A percentile compares a stretch with the other conserved stretches of the same genome.
phyloP scores from a whole-genome alignment of 768 basidiomycete species.

The Pleurotus salmoneostramineus region DNA sequence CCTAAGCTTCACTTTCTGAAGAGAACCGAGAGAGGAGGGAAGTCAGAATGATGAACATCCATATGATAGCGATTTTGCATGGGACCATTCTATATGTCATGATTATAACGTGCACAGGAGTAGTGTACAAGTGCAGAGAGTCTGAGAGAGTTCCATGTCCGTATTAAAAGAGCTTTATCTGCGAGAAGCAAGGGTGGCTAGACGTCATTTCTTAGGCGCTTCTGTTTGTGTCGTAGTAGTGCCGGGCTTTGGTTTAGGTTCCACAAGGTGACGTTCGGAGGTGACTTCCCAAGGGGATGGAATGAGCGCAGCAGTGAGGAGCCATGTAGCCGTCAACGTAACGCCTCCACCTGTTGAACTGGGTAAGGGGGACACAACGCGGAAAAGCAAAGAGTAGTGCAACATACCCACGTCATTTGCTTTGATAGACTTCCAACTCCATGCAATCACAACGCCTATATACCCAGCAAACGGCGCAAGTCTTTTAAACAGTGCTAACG shows the following conservation, averaged over 20 bases:
- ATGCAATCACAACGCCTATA: constrained; percentile 72
- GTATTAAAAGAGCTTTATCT: too few relatives aligned
- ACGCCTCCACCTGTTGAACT: constrained; percentile 60
- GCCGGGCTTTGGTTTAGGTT: not conserved
- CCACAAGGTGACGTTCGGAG: not conserved
- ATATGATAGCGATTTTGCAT: too few relatives aligned
- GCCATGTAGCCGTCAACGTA: constrained; percentile 80
- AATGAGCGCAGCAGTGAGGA: constrained; percentile 71
- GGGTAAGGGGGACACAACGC: constrained; percentile 2
- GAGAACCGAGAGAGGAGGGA: too few relatives aligned
- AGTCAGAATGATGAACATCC: too few relatives aligned
- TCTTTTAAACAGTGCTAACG: constrained; percentile 54
- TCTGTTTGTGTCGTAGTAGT: not conserved
- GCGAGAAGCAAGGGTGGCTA: too few relatives aligned
- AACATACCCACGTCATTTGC: constrained; percentile 61
- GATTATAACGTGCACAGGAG: too few relatives aligned
- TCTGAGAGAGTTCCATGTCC: too few relatives aligned
- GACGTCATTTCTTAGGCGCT: too few relatives aligned
- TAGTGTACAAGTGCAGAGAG: too few relatives aligned
- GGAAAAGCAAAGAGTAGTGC: constrained; percentile 9
- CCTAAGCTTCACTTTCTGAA: too few relatives aligned
- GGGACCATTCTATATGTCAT: too few relatives aligned
- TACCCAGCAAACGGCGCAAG: constrained; percentile 66
- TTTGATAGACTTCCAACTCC: constrained; percentile 71
- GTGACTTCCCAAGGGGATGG: constrained; percentile 66